phyloP scores from a whole-genome alignment of 495 filamentous ascomycete species.

The Daldinia vernicosa region DNA sequence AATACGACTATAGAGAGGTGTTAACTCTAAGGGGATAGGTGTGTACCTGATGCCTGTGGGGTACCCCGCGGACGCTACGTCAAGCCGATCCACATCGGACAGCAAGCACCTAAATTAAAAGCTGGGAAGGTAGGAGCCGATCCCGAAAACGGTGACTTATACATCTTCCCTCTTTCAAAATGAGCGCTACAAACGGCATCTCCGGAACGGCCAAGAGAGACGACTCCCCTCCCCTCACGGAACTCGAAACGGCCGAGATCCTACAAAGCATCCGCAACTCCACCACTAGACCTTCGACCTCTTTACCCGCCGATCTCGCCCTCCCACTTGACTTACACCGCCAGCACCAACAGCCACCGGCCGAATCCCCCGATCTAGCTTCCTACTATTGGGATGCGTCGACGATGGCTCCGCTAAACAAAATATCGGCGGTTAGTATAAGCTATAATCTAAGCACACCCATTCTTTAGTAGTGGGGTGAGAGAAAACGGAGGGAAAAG shows the following conservation, averaged over 20 bases:
- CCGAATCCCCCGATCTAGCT: conserved; percentile 37
- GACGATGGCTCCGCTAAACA: conserved; percentile 65
- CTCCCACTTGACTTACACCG: conserved; percentile 41
- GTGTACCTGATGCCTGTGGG: not conserved
- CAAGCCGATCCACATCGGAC: conserved; percentile 18
- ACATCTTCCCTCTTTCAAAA: conserved; percentile 30
- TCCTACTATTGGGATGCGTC: conserved; percentile 60
- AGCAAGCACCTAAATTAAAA: conserved; percentile 18
- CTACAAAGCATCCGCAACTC: conserved; percentile 36
- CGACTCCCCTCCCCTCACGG: conserved; percentile 37
- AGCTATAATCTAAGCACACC: conserved; percentile 19
- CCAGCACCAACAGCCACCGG: conserved; percentile 13
- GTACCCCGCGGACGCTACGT: conserved; percentile 36
- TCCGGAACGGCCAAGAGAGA: conserved; percentile 24
- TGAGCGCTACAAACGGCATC: conserved; percentile 25
- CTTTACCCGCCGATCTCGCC: conserved; percentile 41
- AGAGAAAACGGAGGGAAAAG: not conserved
- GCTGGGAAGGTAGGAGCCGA: not conserved
- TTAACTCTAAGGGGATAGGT: not conserved
- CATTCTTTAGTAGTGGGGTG: conserved; percentile 1
- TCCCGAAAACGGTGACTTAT: conserved; percentile 24
- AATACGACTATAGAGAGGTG: not conserved
- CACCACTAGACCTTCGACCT: conserved; percentile 21
- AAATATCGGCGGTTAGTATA: conserved; percentile 63
- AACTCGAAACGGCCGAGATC: conserved; percentile 42